Conservation (phyloP, 2,329 filamentous ascomycete species). For the Paraphaeosphaeria minitans region DNA sequence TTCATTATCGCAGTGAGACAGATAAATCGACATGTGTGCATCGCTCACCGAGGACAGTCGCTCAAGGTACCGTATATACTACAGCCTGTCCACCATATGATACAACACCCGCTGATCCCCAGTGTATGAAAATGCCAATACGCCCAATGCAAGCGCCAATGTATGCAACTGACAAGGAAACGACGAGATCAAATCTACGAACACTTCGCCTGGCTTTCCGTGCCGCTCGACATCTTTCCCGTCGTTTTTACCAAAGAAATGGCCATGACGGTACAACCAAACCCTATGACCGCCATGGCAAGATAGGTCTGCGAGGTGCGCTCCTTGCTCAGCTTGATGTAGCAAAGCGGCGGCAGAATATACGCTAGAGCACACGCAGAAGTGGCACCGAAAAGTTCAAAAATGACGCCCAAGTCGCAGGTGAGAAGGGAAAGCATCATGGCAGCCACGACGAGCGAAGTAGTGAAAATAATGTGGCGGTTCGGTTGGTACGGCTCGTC, state of each 20-base stretch:
- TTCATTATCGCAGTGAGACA: background rate
- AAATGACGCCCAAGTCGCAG: conserved; percentile 91
- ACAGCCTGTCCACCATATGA: background rate
- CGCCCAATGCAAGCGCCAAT: conserved; percentile 27
- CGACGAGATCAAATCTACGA: conserved; percentile 18
- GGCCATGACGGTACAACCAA: conserved; percentile 79
- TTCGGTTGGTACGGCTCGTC: conserved; percentile 78
- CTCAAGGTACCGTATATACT: conserved; percentile 1
- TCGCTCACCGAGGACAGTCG: background rate
- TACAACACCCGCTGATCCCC: background rate
- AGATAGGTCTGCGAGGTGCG: conserved; percentile 75
- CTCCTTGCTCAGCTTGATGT: conserved; percentile 86
- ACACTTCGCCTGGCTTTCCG: conserved; percentile 31
- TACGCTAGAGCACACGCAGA: conserved; percentile 94
- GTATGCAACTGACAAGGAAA: conserved; percentile 20
- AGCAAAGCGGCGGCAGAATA: conserved; percentile 92
- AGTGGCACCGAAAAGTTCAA: conserved; percentile 94
- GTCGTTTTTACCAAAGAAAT: conserved; percentile 56
- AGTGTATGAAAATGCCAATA: conserved; percentile 7
- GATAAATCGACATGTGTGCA: background rate
- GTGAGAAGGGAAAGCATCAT: conserved; percentile 81
- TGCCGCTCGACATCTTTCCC: conserved; percentile 32
- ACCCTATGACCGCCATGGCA: conserved; percentile 72
- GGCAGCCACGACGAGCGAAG: conserved; percentile 76
- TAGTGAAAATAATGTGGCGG: conserved; percentile 86